These are phyloP conservation scores for Avena eriantha DNA, from an alignment of 176 grass and related monocot species.

Conservation along the genomic window DNA sequence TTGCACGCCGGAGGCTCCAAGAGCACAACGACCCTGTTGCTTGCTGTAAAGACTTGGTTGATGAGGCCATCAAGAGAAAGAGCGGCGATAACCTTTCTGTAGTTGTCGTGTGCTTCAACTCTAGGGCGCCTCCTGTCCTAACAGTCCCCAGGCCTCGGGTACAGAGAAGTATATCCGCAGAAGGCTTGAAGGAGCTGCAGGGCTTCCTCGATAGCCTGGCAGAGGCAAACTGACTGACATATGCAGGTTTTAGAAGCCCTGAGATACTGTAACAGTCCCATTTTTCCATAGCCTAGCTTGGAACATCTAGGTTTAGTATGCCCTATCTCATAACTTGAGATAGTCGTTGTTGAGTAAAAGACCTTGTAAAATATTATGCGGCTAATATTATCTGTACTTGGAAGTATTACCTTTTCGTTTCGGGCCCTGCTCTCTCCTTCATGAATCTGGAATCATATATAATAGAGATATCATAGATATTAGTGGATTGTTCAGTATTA, in stretches of 20 bases:
- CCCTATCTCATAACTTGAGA: constrained; percentile 55
- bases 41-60: constrained; percentile 85
- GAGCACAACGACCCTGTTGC: constrained; percentile 77
- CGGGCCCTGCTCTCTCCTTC: too few species aligned
- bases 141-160: constrained; percentile 74
- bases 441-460: constrained; percentile 13
- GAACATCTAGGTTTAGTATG: constrained; percentile 50
- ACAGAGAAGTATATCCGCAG: constrained; percentile 90
- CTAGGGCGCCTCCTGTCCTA: constrained; percentile 64
- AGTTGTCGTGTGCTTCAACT: constrained; percentile 82
- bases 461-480: constrained; percentile 9
- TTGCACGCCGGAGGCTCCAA: constrained; percentile 85
- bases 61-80: constrained; percentile 91
- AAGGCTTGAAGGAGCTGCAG: constrained; percentile 87
- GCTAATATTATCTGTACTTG: constrained; percentile 62
- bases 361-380: constrained; percentile 74
- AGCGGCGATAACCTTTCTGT: constrained; percentile 80
- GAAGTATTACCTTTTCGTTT: constrained; percentile 37
- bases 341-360: constrained; percentile 58
- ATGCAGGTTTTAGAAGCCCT: not conserved
- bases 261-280: constrained; percentile 35
- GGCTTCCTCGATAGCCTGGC: constrained; percentile 83
- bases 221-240: constrained; percentile 67
- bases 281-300: constrained; percentile 44
- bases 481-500: not conserved